Evolutionary conservation across 1,284 basidiomycete species (phyloP).

Genomic region (Ceratobasidium theobromae): DNA sequence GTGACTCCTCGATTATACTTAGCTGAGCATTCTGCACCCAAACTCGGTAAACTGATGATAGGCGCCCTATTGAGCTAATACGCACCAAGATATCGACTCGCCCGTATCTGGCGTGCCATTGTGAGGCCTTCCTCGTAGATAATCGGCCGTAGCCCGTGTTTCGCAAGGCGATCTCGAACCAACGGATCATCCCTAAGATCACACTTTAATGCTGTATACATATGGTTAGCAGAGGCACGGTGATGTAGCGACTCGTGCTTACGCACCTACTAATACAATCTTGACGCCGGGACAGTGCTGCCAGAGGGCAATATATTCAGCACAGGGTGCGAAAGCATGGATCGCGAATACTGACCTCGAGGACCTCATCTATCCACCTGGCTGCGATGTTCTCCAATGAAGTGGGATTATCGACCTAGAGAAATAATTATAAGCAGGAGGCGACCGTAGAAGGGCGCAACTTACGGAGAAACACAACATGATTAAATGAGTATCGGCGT

Average conservation of each 20-base stretch:
- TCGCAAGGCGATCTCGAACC: conserved; percentile 66
- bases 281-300: conserved; percentile 92
- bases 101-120: conserved; percentile 86
- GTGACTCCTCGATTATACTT: conserved; percentile 92
- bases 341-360: conserved; percentile 41
- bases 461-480: conserved; percentile 91
- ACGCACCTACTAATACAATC: conserved; percentile 85
- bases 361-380: conserved; percentile 91
- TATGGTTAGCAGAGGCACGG: neutral
- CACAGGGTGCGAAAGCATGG: neutral
- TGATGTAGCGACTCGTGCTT: neutral
- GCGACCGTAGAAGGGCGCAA: conserved; percentile 24
- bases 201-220: conserved; percentile 79
- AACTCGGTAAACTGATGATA: neutral
- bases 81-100: conserved; percentile 86
- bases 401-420: conserved; percentile 83
- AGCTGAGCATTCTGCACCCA: conserved; percentile 81
- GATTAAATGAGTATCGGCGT: conserved; percentile 93
- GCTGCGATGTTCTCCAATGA: conserved; percentile 90
- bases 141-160: conserved; percentile 67
- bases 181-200: conserved; percentile 82
- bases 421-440: neutral
- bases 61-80: conserved; percentile 30
- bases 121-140: conserved; percentile 89
- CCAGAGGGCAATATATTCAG: conserved; percentile 36